Evolutionary conservation across 306 rosid species (phyloP).

Genomic region (Vigna unguiculata): DNA sequence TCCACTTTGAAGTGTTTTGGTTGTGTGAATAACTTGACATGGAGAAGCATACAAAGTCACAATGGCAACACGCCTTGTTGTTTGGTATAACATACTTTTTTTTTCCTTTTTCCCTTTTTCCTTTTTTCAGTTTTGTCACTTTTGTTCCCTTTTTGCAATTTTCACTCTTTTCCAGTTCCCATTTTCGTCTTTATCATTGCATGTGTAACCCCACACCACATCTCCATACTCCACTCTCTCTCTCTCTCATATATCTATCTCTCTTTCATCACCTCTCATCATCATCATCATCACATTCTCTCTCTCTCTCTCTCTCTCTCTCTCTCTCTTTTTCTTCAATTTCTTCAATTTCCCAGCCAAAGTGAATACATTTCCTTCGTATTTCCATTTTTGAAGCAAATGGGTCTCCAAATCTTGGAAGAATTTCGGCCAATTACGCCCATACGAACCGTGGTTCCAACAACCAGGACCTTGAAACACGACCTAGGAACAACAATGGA

Average conservation of each 20-base stretch:
- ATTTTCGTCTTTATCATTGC: constrained; percentile 22
- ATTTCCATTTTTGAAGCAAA: neutral
- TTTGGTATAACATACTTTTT: neutral
- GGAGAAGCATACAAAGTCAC: neutral
- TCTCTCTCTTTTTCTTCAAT: too few relatives aligned
- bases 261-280: constrained; percentile 48
- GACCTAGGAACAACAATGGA: constrained; percentile 39
- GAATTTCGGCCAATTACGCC: constrained; percentile 67
- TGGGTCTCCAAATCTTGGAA: constrained; percentile 63
- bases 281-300: constrained; percentile 36
- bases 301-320: constrained; percentile 37
- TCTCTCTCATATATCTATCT: constrained; percentile 47
- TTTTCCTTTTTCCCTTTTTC: neutral
- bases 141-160: constrained; percentile 6
- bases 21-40: neutral
- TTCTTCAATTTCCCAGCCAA: neutral
- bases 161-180: constrained; percentile 6
- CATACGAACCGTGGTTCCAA: constrained; percentile 44
- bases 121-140: neutral
- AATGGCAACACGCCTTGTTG: constrained; percentile 8
- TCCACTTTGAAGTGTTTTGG: neutral
- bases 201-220: constrained; percentile 43
- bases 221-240: constrained; percentile 11
- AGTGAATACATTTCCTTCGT: neutral
- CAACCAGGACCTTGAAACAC: constrained; percentile 8